phyloP scores from a whole-genome alignment of 257 asterid genomes.

The Fraxinus excelsior region DNA sequence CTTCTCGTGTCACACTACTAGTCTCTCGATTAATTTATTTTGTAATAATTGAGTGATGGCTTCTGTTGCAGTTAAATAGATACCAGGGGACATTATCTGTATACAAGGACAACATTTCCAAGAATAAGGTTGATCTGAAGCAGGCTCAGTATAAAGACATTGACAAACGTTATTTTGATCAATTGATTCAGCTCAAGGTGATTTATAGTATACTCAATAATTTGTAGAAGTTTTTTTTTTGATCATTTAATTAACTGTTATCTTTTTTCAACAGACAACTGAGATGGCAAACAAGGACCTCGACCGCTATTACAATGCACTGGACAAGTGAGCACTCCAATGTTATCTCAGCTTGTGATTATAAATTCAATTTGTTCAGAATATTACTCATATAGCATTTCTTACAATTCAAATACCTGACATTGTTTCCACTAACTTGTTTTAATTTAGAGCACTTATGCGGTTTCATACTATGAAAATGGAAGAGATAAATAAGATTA shows the following conservation, averaged over 20 bases:
- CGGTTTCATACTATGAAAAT: constrained; percentile 97
- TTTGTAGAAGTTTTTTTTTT: neutral
- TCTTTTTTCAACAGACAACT: constrained; percentile 65
- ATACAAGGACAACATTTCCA: constrained; percentile 77
- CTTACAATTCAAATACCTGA: neutral
- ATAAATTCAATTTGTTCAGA: neutral
- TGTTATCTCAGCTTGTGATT: neutral
- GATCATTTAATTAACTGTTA: constrained; percentile 13
- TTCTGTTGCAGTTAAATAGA: constrained; percentile 70
- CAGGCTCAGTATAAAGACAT: constrained; percentile 94
- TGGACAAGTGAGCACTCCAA: constrained; percentile 78
- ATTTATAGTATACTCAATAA: constrained; percentile 14
- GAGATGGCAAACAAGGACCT: constrained; percentile 99
- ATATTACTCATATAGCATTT: neutral
- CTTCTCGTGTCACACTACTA: constrained; percentile 15
- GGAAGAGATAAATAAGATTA: constrained; percentile 98
- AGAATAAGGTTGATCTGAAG: constrained; percentile 76
- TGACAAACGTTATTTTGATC: constrained; percentile 95
- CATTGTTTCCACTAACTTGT: constrained; percentile 26
- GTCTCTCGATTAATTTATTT: neutral
- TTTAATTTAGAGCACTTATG: constrained; percentile 80
- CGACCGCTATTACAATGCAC: constrained; percentile 91
- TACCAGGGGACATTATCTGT: constrained; percentile 77
- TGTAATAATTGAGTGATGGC: constrained; percentile 25
- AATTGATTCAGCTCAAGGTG: constrained; percentile 94